Evolutionary conservation across 495 filamentous ascomycete genomes (phyloP), one percentile per base, ranked within the genome.

Genomic region (Lichenothelia convexa): DNA sequence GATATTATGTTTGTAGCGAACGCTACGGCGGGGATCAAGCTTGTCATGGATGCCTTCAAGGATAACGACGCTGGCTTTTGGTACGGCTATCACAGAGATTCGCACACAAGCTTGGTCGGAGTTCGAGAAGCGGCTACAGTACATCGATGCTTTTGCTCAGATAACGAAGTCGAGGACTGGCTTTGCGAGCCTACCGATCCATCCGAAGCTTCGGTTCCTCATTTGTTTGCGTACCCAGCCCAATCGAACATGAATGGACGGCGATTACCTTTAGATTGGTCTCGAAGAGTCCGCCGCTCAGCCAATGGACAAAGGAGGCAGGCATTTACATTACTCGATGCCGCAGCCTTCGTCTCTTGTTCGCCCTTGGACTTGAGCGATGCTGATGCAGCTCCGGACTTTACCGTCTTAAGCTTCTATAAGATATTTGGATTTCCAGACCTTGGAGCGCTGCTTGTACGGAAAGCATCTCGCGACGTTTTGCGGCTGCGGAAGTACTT

Each of bases 391-490:
- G 77, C 80, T 1, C 83, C 87, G 0, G 87, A 95, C 46, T 94
- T 93, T 43, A 82, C 75, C 3, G 82, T 80, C 0, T 50, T 94
- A 17, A 92, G 83, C 60, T 84, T 95, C 46, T 91, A 93, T 56
- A 95, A 95, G 55, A 89, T 95, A 17, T 95, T 94, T 52, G 87
- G 87, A 3, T 93, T 93, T 46, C 87, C 87, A 0, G 82, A 95
- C 48, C 58, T 95, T 0, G 87, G 87, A 5, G 87, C 76, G 3
- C 59, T 95, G 51, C 78, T 95, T 35, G 75, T 94, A 6, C 68
- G 78, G 29, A 82, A 83, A 41, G 63, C 63, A 22, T 65, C 77
- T n/a, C 71, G 64, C 1, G 48, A 58, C 17, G 59, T 78, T 1
- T 70, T 93, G 29, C 54, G 59, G 26, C 59, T 63, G 18, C 70